phyloP scores from a whole-genome alignment of 805 yeast genomes.

The Candida orba region DNA sequence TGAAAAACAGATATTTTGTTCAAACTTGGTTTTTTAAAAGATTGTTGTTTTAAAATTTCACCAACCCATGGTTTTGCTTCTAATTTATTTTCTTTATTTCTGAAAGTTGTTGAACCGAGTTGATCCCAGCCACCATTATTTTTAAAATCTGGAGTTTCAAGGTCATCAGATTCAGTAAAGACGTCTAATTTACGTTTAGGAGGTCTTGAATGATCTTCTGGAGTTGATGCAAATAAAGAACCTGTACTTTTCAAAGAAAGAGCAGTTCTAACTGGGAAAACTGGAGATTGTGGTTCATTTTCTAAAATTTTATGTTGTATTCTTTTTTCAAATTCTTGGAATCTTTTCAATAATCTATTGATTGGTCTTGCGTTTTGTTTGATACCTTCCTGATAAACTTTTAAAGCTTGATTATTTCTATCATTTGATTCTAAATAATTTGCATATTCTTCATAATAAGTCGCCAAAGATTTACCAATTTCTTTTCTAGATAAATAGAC shows the following conservation, averaged over 20 bases:
- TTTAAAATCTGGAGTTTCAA: conserved; percentile 7
- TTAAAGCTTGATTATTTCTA: conserved; percentile 46
- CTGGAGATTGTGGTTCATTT: conserved; percentile 30
- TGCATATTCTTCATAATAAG: conserved; percentile 78
- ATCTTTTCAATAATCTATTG: conserved; percentile 35
- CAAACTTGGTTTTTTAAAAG: conserved; percentile 10
- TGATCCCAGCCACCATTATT: conserved; percentile 37
- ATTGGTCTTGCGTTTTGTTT: conserved; percentile 59
- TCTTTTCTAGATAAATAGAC: conserved; percentile 61
- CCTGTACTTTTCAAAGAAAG: conserved; percentile 35
- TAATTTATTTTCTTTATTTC: conserved; percentile 59
- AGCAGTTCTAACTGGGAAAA: conserved; percentile 26
- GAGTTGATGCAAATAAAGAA: conserved; percentile 11
- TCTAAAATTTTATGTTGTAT: conserved; percentile 20
- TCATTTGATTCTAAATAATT: conserved; percentile 45
- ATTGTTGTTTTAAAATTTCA: conserved; percentile 42
- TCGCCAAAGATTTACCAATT: conserved; percentile 61
- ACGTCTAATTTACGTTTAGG: conserved; percentile 17
- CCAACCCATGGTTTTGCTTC: conserved; percentile 58
- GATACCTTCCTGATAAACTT: conserved; percentile 54
- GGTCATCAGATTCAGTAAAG: conserved; percentile 12
- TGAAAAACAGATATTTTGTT: conserved; percentile 31
- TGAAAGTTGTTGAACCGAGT: conserved; percentile 39
- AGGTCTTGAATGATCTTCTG: conserved; percentile 7
- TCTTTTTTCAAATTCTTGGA: conserved; percentile 38